Percentiles rank a stretch among this genome's conserved stretches.
phyloP scores from a whole-genome alignment of 2,329 filamentous ascomycete genomes.

The Microcyclospora tardicrescens region DNA sequence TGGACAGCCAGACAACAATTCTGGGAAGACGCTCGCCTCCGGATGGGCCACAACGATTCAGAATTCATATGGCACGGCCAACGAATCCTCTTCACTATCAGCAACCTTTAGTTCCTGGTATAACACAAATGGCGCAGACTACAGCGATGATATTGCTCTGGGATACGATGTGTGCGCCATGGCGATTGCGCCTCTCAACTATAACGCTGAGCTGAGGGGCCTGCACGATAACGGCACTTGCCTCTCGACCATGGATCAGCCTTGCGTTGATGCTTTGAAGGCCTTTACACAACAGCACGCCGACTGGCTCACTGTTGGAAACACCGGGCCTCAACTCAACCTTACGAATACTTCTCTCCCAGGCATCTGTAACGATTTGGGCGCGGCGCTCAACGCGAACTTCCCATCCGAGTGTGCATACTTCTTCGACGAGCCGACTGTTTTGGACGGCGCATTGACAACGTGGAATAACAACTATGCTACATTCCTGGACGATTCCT shows the following conservation, averaged over 20 bases:
- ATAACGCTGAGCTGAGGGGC: slow-evolving; percentile 5
- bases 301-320: slow-evolving; percentile 3
- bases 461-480: slow-evolving; percentile 2
- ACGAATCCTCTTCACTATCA: slow-evolving; percentile 1
- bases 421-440: slow-evolving; percentile 4
- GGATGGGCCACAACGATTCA: slow-evolving; percentile 1
- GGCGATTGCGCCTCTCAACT: slow-evolving; percentile 3
- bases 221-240: slow-evolving; percentile 6
- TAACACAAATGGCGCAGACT: slow-evolving; percentile 7
- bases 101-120: slow-evolving; percentile 5
- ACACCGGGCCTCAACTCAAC: slow-evolving; percentile 2
- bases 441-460: slow-evolving; percentile 1
- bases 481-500: slow-evolving; percentile 1
- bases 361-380: slow-evolving; percentile 2
- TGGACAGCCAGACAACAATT: slow-evolving; percentile 3
- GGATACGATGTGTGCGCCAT: slow-evolving; percentile 7
- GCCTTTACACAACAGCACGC: slow-evolving; percentile 2
- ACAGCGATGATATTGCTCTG: slow-evolving; percentile 2
- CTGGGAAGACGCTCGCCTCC: slow-evolving; percentile 2
- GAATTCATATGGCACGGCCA: background rate
- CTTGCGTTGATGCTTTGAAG: slow-evolving; percentile 3
- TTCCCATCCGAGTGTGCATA: slow-evolving; percentile 4
- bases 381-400: slow-evolving; percentile 1
- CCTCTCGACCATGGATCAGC: slow-evolving; percentile 2
- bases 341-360: slow-evolving; percentile 5